phyloP scores from a whole-genome alignment of 2,329 filamentous ascomycete species.

The Bertia moriformis region DNA sequence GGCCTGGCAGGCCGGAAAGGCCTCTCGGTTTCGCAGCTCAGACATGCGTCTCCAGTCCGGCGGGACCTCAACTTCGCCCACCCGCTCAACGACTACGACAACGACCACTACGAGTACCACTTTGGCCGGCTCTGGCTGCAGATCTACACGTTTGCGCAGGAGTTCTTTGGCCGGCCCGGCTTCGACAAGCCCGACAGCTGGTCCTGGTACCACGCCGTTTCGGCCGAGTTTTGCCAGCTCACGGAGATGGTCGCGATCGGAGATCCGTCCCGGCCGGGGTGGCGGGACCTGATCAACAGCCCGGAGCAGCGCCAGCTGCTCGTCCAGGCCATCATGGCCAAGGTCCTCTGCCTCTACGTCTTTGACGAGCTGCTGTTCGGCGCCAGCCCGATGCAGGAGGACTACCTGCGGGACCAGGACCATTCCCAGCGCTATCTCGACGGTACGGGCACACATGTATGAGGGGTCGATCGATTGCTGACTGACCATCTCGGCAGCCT shows the following conservation, averaged over 20 bases:
- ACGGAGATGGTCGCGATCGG: neutral
- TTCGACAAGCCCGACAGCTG: no score
- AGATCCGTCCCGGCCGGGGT: slow-evolving; percentile 4
- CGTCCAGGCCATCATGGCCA: slow-evolving; percentile 13
- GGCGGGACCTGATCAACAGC: slow-evolving; percentile 13
- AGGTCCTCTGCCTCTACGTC: slow-evolving; percentile 10
- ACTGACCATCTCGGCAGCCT: slow-evolving; percentile 13
- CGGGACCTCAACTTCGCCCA: neutral
- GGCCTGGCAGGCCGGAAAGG: no score
- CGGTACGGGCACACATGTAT: slow-evolving; percentile 8
- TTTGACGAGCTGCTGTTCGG: slow-evolving; percentile 16
- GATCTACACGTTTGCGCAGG: neutral
- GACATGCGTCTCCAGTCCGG: no score
- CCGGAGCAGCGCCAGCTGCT: slow-evolving; percentile 9
- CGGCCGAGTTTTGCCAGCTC: neutral
- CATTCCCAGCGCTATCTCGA: slow-evolving; percentile 9
- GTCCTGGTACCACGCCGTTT: neutral
- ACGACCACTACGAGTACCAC: neutral
- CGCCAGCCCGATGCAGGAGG: slow-evolving; percentile 9
- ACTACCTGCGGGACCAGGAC: slow-evolving; percentile 9
- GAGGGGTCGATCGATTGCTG: no score
- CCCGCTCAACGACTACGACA: neutral
- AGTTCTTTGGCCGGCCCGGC: no score
- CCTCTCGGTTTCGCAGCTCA: no score
- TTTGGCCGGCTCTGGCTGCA: neutral